Conservation (phyloP, 2,329 filamentous ascomycete species). For the Diaporthe eres region DNA sequence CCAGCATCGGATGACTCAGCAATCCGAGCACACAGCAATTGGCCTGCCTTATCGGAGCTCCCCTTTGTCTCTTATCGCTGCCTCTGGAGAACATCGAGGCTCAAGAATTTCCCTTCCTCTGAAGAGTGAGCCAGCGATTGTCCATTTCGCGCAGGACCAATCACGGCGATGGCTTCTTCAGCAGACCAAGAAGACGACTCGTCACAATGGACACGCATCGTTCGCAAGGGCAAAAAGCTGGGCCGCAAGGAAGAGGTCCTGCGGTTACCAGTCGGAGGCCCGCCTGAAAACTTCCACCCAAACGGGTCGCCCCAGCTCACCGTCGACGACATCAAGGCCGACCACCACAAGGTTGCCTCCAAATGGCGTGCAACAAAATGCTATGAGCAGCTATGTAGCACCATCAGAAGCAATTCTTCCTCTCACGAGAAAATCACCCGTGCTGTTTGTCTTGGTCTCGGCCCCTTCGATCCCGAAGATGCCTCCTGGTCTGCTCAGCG, state of each 20-base stretch:
- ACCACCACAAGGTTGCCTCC: conserved; percentile 44
- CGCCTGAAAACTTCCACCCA: conserved; percentile 37
- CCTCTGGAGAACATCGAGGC: neutral
- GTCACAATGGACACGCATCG: conserved; percentile 38
- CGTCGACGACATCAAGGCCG: conserved; percentile 40
- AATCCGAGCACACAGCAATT: neutral
- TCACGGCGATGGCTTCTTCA: neutral
- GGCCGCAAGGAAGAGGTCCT: conserved; percentile 14
- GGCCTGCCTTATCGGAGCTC: conserved; percentile 20
- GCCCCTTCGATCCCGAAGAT: conserved; percentile 66
- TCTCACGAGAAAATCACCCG: conserved; percentile 49
- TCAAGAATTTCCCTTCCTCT: conserved; percentile 5
- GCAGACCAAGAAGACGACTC: neutral
- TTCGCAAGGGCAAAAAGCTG: conserved; percentile 36
- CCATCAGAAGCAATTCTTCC: conserved; percentile 49
- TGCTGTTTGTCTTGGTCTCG: conserved; percentile 69
- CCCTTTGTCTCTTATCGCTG: conserved; percentile 23
- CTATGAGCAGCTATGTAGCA: conserved; percentile 51
- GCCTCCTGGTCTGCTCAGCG: conserved; percentile 61
- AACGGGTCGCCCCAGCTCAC: conserved; percentile 35
- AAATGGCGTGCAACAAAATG: conserved; percentile 47
- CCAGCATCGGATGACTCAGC: neutral
- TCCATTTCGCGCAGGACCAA: neutral
- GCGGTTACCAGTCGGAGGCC: conserved; percentile 24
- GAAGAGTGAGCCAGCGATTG: too few relatives aligned